These are phyloP conservation scores for Isatis tinctoria DNA, from an alignment of 345 rosid genomes.

Conservation along the genomic window DNA sequence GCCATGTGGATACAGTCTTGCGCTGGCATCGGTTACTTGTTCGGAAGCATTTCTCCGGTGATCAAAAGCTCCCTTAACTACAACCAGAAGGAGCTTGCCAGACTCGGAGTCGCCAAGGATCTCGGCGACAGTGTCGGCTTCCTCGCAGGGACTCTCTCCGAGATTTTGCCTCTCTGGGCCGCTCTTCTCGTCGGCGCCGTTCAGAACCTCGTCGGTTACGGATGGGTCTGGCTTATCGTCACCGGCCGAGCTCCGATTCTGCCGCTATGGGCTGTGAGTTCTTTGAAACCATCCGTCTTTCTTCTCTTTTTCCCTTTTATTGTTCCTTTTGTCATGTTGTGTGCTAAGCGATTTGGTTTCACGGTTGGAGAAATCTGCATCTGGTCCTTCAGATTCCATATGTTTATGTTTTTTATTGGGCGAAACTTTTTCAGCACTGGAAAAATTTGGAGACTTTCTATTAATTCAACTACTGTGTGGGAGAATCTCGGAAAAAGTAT, in stretches of 20 bases:
- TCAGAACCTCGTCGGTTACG: slow-evolving; percentile 87
- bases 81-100: slow-evolving; percentile 77
- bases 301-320: background rate
- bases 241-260: slow-evolving; percentile 67
- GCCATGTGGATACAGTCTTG: slow-evolving; percentile 99
- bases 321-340: background rate
- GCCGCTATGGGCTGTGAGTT: slow-evolving; percentile 97
- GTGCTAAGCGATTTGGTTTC: background rate
- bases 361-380: background rate
- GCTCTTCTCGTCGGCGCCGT: slow-evolving; percentile 86
- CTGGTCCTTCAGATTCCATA: slow-evolving; percentile 11
- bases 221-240: slow-evolving; percentile 94
- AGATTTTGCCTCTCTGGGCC: slow-evolving; percentile 92
- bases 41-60: slow-evolving; percentile 95
- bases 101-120: slow-evolving; percentile 94
- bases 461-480: background rate
- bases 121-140: slow-evolving; percentile 98
- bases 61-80: slow-evolving; percentile 83
- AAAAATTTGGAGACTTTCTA: slow-evolving; percentile 8
- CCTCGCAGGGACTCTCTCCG: slow-evolving; percentile 82
- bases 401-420: slow-evolving; percentile 2
- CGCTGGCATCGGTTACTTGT: slow-evolving; percentile 90
- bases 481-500: slow-evolving; percentile 15
- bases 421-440: background rate
- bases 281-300: background rate